These are phyloP conservation scores for Solanum arcanum DNA, from an alignment of 257 asterid species.

Conservation along the genomic window DNA sequence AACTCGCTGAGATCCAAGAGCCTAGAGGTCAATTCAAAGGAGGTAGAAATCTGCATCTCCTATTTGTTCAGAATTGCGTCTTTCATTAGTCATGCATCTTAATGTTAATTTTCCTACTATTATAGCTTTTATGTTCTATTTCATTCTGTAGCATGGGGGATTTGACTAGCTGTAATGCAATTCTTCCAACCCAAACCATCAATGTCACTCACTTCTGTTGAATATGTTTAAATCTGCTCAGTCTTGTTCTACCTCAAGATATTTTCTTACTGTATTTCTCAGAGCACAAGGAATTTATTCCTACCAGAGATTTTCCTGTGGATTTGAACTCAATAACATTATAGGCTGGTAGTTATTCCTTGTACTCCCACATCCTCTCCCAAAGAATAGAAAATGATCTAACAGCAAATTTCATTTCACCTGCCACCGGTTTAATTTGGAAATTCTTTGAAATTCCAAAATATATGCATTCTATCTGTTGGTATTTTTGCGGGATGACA, in stretches of 20 bases:
- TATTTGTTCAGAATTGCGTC: not conserved
- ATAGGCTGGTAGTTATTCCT: not conserved
- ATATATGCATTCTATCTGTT: not conserved
- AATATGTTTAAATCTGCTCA: not conserved
- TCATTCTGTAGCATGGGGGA: not conserved
- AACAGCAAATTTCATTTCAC: not conserved
- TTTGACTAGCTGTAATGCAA: not conserved
- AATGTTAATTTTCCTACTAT: not conserved
- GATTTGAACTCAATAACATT: not conserved
- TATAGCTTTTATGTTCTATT: not conserved
- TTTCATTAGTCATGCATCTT: not conserved
- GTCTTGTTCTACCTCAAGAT: not conserved
- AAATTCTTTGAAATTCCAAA: no score
- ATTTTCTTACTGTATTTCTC: not conserved
- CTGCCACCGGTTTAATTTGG: not conserved
- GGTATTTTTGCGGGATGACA: not conserved
- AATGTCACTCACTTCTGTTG: not conserved
- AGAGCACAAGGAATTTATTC: not conserved
- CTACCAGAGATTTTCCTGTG: not conserved
- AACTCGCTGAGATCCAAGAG: slow-evolving; percentile 39
- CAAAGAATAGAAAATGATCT: not conserved
- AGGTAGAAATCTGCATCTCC: slow-evolving; percentile 27
- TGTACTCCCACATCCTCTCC: not conserved
- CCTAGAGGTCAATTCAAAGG: slow-evolving; percentile 20
- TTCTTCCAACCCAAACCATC: not conserved